Evolutionary conservation across 2,329 filamentous ascomycete species (phyloP), one percentile per base, ranked within the genome.

Genomic region (Penicillium janthinellum): DNA sequence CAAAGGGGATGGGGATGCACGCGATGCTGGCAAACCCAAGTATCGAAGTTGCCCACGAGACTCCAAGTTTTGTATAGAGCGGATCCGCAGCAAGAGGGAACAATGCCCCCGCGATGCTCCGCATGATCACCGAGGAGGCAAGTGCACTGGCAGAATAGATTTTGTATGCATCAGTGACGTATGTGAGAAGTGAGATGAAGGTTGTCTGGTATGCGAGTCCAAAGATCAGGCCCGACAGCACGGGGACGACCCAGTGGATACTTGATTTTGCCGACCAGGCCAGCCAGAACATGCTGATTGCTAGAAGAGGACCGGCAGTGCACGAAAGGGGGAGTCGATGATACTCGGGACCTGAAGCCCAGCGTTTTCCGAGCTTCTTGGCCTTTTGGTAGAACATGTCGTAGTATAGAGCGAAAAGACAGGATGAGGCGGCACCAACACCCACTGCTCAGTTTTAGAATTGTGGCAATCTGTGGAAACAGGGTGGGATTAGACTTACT

Each of bases 241-340:
- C 83, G 2, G 87, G 86, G 1, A 79, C 81, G 10, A 81, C 79
- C 70, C 84, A 87, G 51, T 81, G 77, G 6, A 86, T 73, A 6
- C 71, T 73, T 0, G 73, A 58, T 5, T 75, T 77, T 1, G 86
- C 79, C 1, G 83, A 82, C 83, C 83, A 89, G 20, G 85, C 87
- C 15, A 89, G 81, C 88, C 60, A 86, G 72, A 64, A 89, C 12
- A 73, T 62, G 22, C 67, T 69, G 47, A 70, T 79, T 35, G 85
- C 81, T 1, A 86, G 83, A 44, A 90, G 77, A 0, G 89, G 88
- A 0, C 90, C 89, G 0, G 88, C 90, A 17, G 91, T 67, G 69
- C 86, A 89, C 4, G 89, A 90, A 2, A 93, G 79, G 0, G 90
- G 90, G 0, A 94, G 80, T 1, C 90, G 85, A 5, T 87, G 84